These are phyloP conservation scores for Trichophyton rubrum DNA, from an alignment of 2,329 filamentous ascomycete genomes.

Conservation along the genomic window DNA sequence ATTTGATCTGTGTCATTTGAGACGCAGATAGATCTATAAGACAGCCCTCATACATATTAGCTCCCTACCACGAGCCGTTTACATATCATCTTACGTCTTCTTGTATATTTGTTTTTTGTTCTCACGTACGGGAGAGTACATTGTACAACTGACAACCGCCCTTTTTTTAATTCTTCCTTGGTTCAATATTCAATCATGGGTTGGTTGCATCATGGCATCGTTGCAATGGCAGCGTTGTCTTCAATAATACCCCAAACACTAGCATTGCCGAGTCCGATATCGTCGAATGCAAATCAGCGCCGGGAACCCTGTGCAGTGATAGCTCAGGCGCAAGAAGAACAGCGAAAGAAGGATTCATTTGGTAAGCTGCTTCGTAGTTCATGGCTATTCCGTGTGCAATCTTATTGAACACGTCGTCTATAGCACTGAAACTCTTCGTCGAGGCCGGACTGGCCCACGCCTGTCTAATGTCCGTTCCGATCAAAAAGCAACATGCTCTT, in stretches of 20 bases:
- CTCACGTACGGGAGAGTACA: not conserved
- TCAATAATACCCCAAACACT: not conserved
- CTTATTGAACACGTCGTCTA: not conserved
- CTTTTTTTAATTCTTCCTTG: not conserved
- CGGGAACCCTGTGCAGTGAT: slow-evolving; percentile 9
- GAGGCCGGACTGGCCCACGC: slow-evolving; percentile 15
- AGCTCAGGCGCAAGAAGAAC: slow-evolving; percentile 1
- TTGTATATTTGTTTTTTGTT: not conserved
- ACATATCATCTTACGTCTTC: not conserved
- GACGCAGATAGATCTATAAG: not conserved
- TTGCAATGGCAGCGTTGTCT: not conserved
- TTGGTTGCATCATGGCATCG: not conserved
- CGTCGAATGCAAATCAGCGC: not conserved
- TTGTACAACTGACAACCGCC: not conserved
- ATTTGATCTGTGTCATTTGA: not conserved
- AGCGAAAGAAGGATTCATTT: not conserved
- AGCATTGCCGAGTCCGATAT: not conserved
- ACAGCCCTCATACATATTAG: not conserved
- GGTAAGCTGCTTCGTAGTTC: not conserved
- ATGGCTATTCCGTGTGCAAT: no score
- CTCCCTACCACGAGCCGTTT: not conserved
- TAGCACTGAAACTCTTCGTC: slow-evolving; percentile 6
- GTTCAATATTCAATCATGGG: not conserved
- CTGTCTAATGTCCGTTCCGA: slow-evolving; percentile 16
- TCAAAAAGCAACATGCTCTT: slow-evolving; percentile 15